phyloP scores from a whole-genome alignment of 345 rosid genomes.

The Trapa incisa region DNA sequence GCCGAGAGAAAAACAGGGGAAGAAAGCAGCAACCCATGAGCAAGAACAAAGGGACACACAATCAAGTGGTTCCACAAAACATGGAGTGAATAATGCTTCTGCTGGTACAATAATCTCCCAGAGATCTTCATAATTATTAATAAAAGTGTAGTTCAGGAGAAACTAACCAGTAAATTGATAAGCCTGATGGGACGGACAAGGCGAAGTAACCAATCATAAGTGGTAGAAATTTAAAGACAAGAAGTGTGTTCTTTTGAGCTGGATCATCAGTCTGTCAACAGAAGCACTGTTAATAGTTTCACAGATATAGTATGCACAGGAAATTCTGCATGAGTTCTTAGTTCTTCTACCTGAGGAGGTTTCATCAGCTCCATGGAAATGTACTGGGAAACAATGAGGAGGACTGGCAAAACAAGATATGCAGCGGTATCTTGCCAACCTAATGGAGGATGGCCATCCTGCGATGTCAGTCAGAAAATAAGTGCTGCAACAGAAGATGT shows the following conservation, averaged over 20 bases:
- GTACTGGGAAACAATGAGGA: conserved; percentile 73
- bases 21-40: neutral
- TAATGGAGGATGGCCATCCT: conserved; percentile 98
- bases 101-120: neutral
- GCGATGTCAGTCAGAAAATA: conserved; percentile 12
- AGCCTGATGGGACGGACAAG: conserved; percentile 95
- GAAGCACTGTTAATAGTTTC: conserved; percentile 3
- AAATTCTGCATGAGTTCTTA: conserved; percentile 6
- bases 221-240: conserved; percentile 91
- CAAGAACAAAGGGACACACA: neutral
- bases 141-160: conserved; percentile 11
- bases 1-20: neutral
- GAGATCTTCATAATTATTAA: neutral
- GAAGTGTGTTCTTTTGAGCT: conserved; percentile 87
- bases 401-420: conserved; percentile 94
- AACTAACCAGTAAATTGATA: conserved; percentile 92
- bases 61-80: neutral
- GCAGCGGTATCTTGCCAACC: conserved; percentile 93
- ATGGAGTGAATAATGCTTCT: neutral
- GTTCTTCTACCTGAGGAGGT: conserved; percentile 76
- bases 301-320: neutral
- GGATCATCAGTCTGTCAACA: conserved; percentile 89
- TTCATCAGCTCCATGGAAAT: conserved; percentile 98
- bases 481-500: neutral
- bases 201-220: conserved; percentile 97